A percentile compares a stretch with the other conserved stretches of the same genome.
Conservation (phyloP, 164 flowering plant genomes). For the Warburgia ugandensis region DNA sequence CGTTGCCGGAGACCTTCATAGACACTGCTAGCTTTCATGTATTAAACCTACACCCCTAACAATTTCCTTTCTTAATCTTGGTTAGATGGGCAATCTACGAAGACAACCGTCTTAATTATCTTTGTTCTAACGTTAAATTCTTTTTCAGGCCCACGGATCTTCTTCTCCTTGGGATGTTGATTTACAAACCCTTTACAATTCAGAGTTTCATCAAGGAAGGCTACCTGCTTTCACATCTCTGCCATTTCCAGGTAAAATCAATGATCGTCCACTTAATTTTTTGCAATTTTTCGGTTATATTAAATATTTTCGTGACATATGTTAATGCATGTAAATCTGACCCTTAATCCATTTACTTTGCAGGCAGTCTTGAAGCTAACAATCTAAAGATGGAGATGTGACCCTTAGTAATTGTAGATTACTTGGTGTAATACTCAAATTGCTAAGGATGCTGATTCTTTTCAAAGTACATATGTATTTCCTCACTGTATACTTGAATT, state of each 20-base stretch:
- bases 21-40: slow-evolving; percentile 65
- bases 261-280: not conserved
- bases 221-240: slow-evolving; percentile 41
- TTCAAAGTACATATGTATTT: no score
- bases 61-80: not conserved
- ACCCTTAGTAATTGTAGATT: slow-evolving; percentile 1
- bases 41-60: slow-evolving; percentile 15
- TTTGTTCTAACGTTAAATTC: slow-evolving; percentile 7
- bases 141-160: slow-evolving; percentile 39
- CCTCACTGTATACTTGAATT: no score
- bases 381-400: slow-evolving; percentile 52
- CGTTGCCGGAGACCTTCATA: slow-evolving; percentile 44
- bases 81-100: not conserved
- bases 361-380: slow-evolving; percentile 11
- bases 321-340: not conserved
- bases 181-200: slow-evolving; percentile 43
- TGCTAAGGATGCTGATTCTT: no score
- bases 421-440: slow-evolving; percentile 3
- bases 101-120: no score
- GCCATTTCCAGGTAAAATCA: slow-evolving; percentile 23
- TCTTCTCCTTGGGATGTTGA: slow-evolving; percentile 58
- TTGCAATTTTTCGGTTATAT: not conserved
- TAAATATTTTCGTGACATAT: no score
- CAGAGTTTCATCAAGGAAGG: slow-evolving; percentile 53
- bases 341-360: not conserved